phyloP scores from a whole-genome alignment of 140 eudicot species.

The Erigeron philadelphicus region DNA sequence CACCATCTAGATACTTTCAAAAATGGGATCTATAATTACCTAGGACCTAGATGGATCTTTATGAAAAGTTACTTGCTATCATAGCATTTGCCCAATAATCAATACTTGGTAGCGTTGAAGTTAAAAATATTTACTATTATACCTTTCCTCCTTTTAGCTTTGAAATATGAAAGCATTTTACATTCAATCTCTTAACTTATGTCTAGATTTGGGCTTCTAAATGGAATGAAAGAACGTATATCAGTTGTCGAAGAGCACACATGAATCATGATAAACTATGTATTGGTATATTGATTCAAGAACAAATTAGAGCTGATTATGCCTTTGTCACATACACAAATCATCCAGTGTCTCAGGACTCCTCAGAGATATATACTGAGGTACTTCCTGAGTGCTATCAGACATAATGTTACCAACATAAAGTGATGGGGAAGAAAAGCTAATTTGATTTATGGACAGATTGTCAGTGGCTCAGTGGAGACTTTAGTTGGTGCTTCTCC shows the following conservation, averaged over 20 bases:
- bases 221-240: slow-evolving; percentile 87
- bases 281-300: slow-evolving; percentile 85
- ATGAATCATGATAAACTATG: slow-evolving; percentile 50
- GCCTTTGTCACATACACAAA: slow-evolving; percentile 87
- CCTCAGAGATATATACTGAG: slow-evolving; percentile 88
- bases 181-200: not conserved
- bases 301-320: slow-evolving; percentile 75
- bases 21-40: too few relatives aligned
- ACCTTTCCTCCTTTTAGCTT: not conserved
- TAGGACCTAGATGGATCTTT: too few relatives aligned
- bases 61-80: too few relatives aligned
- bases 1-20: too few relatives aligned
- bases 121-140: not conserved
- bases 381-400: slow-evolving; percentile 23
- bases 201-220: slow-evolving; percentile 95
- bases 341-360: slow-evolving; percentile 82
- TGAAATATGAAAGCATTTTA: slow-evolving; percentile 3
- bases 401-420: too few relatives aligned
- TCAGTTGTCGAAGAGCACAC: slow-evolving; percentile 52
- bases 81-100: too few relatives aligned
- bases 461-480: slow-evolving; percentile 74
- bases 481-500: slow-evolving; percentile 65
- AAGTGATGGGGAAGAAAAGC: not conserved
- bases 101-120: not conserved
- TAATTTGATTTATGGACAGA: slow-evolving; percentile 41